Evolutionary conservation across 495 filamentous ascomycete genomes (phyloP).

Genomic region (Penicillium steckii): DNA sequence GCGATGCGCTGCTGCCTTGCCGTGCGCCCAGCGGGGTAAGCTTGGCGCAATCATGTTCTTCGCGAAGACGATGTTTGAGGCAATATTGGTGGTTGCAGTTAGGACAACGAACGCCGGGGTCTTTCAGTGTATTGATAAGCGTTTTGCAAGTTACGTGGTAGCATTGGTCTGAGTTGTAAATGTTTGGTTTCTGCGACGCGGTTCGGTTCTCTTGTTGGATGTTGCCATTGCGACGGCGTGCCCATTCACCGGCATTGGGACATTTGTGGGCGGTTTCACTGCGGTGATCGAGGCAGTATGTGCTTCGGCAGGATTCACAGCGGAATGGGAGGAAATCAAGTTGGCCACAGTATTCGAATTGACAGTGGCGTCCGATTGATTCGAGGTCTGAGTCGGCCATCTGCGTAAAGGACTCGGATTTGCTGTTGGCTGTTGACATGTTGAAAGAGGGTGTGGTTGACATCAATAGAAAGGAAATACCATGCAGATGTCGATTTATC

Average conservation of each 20-base stretch:
- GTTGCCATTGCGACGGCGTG: constrained; percentile 54
- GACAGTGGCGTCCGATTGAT: constrained; percentile 87
- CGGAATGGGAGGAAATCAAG: constrained; percentile 96
- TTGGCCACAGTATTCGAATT: constrained; percentile 85
- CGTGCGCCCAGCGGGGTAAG: constrained; percentile 64
- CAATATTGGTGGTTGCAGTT: constrained; percentile 86
- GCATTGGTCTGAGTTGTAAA: constrained; percentile 70
- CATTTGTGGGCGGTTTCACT: constrained; percentile 83
- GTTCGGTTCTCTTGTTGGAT: constrained; percentile 19
- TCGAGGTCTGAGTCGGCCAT: constrained; percentile 69
- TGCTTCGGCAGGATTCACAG: constrained; percentile 83
- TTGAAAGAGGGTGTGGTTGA: constrained; percentile 33
- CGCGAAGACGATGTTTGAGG: constrained; percentile 81
- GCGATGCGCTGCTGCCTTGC: constrained; percentile 18
- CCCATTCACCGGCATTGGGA: constrained; percentile 82
- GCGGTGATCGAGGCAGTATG: constrained; percentile 94
- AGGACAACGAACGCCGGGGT: constrained; percentile 76
- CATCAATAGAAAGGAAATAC: background rate
- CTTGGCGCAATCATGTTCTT: constrained; percentile 84
- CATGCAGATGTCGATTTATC: background rate
- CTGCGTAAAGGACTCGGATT: constrained; percentile 45
- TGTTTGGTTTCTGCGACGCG: constrained; percentile 48
- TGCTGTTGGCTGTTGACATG: constrained; percentile 20
- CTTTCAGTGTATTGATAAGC: constrained; percentile 73
- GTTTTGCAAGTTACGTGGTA: constrained; percentile 77